Evolutionary conservation across 352 stramenopile species (phyloP).

Genomic region (Phytophthora palmivora): DNA sequence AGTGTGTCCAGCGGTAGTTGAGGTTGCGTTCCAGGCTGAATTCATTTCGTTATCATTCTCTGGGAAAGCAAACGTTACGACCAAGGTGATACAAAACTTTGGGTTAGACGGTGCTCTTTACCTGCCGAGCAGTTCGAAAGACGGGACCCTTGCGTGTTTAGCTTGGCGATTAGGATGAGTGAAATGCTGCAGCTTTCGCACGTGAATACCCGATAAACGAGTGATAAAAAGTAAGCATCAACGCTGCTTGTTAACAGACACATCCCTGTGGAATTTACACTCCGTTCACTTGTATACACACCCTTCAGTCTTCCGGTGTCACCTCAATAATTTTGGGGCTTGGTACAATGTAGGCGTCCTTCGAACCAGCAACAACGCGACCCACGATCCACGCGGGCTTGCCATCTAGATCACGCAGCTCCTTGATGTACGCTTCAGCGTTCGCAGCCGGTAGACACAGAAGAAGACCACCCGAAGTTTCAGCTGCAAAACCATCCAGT

Average conservation of each 20-base stretch:
- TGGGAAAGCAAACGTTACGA: constrained; percentile 10
- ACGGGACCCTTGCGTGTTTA: too few relatives aligned
- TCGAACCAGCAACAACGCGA: constrained; percentile 80
- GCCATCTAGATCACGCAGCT: constrained; percentile 89
- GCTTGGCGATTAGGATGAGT: too few relatives aligned
- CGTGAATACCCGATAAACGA: too few relatives aligned
- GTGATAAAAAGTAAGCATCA: too few relatives aligned
- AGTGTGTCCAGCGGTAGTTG: neutral
- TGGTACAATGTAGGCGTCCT: constrained; percentile 65
- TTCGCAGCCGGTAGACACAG: constrained; percentile 90
- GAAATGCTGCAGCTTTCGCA: too few relatives aligned
- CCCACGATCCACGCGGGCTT: constrained; percentile 94
- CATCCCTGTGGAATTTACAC: too few relatives aligned
- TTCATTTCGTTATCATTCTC: constrained; percentile 13
- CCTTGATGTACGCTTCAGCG: constrained; percentile 86
- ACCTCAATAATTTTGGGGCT: constrained; percentile 68
- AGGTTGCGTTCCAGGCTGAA: neutral
- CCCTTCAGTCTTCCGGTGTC: constrained; percentile 46
- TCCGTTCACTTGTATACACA: neutral
- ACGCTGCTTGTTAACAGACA: too few relatives aligned
- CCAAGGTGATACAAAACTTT: neutral
- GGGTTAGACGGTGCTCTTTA: too few relatives aligned
- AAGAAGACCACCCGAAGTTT: constrained; percentile 95
- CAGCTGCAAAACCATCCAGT: constrained; percentile 90
- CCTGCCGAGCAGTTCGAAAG: too few relatives aligned